Evolutionary conservation across 1,284 basidiomycete species (phyloP).

Genomic region (Cryptococcus sp.): DNA sequence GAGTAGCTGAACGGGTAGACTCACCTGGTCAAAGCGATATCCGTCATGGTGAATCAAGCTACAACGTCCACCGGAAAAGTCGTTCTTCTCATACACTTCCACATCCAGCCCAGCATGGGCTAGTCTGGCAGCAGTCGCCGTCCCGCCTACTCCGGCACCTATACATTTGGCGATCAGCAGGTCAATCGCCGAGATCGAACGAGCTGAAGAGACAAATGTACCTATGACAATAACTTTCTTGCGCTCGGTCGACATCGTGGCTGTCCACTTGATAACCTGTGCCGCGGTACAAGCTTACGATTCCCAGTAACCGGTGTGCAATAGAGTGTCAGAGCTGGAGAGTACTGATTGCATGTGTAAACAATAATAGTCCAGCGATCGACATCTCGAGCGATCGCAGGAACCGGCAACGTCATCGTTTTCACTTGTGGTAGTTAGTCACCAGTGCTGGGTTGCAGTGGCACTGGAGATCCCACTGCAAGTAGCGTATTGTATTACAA

Average conservation of each 20-base stretch:
- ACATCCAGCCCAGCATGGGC: constrained; percentile 56
- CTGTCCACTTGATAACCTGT: background rate
- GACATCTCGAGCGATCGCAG: constrained; percentile 66
- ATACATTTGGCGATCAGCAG: background rate
- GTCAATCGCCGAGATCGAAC: background rate
- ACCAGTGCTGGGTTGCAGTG: too few species aligned
- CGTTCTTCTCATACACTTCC: constrained; percentile 55
- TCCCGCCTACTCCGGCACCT: constrained; percentile 58
- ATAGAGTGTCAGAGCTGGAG: too few species aligned
- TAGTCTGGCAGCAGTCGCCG: constrained; percentile 55
- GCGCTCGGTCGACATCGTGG: background rate
- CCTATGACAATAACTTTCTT: constrained; percentile 25
- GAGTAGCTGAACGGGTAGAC: constrained; percentile 1
- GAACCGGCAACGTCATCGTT: constrained; percentile 51
- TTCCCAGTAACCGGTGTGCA: too few species aligned
- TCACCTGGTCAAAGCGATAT: constrained; percentile 50
- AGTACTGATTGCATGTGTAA: too few species aligned
- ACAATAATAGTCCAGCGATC: constrained; percentile 63
- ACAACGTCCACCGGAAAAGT: constrained; percentile 57
- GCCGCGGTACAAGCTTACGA: too few species aligned
- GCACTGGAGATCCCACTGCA: too few species aligned
- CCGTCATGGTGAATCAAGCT: constrained; percentile 57
- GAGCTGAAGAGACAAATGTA: constrained; percentile 1
- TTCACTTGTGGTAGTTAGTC: too few species aligned
- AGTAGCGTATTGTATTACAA: too few species aligned